These are phyloP conservation scores for Teratosphaeria zuluensis DNA, from an alignment of 2,329 filamentous ascomycete species.

Conservation along the genomic window DNA sequence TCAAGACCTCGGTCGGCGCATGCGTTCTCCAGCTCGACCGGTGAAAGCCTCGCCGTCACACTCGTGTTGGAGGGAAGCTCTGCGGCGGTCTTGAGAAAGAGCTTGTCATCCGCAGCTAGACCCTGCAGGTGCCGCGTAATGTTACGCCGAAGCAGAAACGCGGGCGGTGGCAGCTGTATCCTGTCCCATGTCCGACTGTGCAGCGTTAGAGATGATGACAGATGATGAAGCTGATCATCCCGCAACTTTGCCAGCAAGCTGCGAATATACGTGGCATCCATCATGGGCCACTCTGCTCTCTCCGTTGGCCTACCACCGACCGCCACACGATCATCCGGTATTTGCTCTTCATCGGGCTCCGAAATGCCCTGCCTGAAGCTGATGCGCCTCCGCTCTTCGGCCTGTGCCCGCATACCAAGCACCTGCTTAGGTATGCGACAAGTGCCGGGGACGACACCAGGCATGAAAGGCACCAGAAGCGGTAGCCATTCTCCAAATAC, in stretches of 20 bases:
- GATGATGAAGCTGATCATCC: slow-evolving; percentile 32
- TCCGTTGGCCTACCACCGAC: slow-evolving; percentile 17
- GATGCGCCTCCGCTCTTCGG: slow-evolving; percentile 43
- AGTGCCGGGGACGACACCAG: slow-evolving; percentile 64
- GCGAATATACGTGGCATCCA: background rate
- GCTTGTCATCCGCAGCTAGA: slow-evolving; percentile 57
- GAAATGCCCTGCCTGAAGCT: slow-evolving; percentile 55
- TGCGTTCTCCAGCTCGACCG: slow-evolving; percentile 28
- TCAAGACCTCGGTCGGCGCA: slow-evolving; percentile 27
- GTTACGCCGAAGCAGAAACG: slow-evolving; percentile 41
- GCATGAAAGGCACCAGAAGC: slow-evolving; percentile 61
- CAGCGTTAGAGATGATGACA: slow-evolving; percentile 19
- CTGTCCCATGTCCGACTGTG: slow-evolving; percentile 34
- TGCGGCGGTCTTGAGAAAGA: slow-evolving; percentile 52
- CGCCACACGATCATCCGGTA: slow-evolving; percentile 12
- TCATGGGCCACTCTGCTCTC: slow-evolving; percentile 25
- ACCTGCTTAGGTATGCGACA: slow-evolving; percentile 76
- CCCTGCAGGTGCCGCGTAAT: slow-evolving; percentile 9
- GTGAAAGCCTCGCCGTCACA: slow-evolving; percentile 47
- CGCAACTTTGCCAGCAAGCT: slow-evolving; percentile 17
- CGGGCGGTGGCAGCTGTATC: slow-evolving; percentile 38
- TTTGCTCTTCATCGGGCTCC: slow-evolving; percentile 46
- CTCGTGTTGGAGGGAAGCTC: background rate
- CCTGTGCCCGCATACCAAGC: slow-evolving; percentile 43
- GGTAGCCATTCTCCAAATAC: slow-evolving; percentile 82